A percentile compares a stretch with the other conserved stretches of the same genome.
These are phyloP conservation scores for Phytophthora melonis DNA, from an alignment of 352 stramenopile genomes.

Conservation along the genomic window DNA sequence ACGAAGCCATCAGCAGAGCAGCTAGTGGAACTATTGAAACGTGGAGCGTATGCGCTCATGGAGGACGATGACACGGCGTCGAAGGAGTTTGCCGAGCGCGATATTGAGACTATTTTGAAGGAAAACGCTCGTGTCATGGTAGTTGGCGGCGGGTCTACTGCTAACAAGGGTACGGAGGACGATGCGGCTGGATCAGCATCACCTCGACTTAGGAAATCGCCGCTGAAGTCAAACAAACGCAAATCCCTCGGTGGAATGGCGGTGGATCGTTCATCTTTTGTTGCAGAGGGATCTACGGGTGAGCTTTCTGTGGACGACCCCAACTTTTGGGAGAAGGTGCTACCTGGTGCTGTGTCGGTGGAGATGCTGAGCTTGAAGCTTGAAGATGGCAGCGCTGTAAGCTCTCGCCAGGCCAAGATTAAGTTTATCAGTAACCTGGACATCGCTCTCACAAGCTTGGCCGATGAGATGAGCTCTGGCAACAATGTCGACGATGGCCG, in stretches of 20 bases:
- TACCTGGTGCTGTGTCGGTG: slow-evolving; percentile 85
- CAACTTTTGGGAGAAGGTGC: slow-evolving; percentile 96
- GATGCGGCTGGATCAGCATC: slow-evolving; percentile 28
- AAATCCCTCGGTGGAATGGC: slow-evolving; percentile 86
- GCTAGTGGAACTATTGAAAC: slow-evolving; percentile 97
- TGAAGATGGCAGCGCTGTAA: slow-evolving; percentile 86
- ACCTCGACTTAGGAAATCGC: slow-evolving; percentile 51
- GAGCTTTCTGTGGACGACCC: slow-evolving; percentile 96
- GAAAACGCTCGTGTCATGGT: slow-evolving; percentile 86
- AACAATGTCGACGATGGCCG: slow-evolving; percentile 57
- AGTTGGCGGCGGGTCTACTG: slow-evolving; percentile 52
- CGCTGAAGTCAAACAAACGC: slow-evolving; percentile 59
- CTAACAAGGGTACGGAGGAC: slow-evolving; percentile 42
- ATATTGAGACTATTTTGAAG: slow-evolving; percentile 97
- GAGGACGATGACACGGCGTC: slow-evolving; percentile 96
- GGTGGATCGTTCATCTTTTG: slow-evolving; percentile 91
- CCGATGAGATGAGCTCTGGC: slow-evolving; percentile 65
- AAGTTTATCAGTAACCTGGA: slow-evolving; percentile 92
- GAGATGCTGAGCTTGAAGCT: slow-evolving; percentile 90
- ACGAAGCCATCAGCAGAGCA: slow-evolving; percentile 91
- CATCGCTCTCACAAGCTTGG: slow-evolving; percentile 76
- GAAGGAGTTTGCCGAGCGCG: slow-evolving; percentile 93
- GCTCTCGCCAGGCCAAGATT: slow-evolving; percentile 84
- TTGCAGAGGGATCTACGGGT: slow-evolving; percentile 90
- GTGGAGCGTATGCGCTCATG: slow-evolving; percentile 98